Evolutionary conservation across 768 basidiomycete genomes (phyloP).

Genomic region (Solioccasus polychromus): DNA sequence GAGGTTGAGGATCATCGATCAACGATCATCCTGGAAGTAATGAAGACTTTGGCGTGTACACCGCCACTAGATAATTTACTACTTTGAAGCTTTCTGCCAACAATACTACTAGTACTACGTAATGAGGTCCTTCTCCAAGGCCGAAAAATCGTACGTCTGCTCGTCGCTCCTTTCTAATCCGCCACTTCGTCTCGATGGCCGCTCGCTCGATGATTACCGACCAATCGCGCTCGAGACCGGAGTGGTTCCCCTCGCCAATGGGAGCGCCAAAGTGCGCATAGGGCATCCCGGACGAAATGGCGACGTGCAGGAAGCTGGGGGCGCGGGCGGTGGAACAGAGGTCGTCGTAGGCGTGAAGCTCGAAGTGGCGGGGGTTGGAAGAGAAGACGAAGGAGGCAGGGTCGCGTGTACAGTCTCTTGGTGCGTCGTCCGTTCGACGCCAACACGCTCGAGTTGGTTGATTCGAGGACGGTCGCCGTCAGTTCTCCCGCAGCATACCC

Average conservation of each 20-base stretch:
- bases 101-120: too few species aligned
- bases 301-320: constrained; percentile 69
- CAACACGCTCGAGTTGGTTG: background rate
- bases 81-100: too few species aligned
- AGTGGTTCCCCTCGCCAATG: constrained; percentile 77
- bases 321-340: constrained; percentile 77
- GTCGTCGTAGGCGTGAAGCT: constrained; percentile 76
- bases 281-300: constrained; percentile 67
- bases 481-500: constrained; percentile 85
- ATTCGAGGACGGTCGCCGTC: constrained; percentile 27
- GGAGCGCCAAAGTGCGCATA: constrained; percentile 74
- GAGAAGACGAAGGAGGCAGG: constrained; percentile 55
- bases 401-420: constrained; percentile 72
- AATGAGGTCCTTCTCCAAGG: constrained; percentile 56
- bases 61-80: too few species aligned
- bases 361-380: constrained; percentile 59
- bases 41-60: too few species aligned
- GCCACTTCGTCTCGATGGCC: constrained; percentile 77
- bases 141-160: constrained; percentile 76
- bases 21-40: too few species aligned
- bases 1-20: too few species aligned
- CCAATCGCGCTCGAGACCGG: constrained; percentile 73
- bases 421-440: constrained; percentile 43
- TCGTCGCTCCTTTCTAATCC: constrained; percentile 55
- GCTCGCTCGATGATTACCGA: constrained; percentile 63